A percentile compares a stretch with the other conserved stretches of the same genome.
Evolutionary conservation across 306 rosid species (phyloP).

Genomic region (Citrullus mucosospermus): DNA sequence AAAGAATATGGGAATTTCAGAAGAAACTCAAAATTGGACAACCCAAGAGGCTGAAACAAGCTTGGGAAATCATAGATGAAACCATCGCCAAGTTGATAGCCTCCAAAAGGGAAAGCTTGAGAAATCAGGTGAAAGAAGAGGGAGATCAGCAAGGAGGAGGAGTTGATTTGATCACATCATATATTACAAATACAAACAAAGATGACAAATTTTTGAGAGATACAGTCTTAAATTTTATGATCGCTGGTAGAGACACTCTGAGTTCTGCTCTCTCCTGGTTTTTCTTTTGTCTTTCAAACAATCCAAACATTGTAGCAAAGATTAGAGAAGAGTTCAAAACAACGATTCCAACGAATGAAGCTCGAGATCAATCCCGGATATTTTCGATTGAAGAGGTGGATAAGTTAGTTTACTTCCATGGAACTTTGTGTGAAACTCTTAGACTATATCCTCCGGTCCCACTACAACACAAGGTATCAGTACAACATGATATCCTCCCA

Average conservation of each 20-base stretch:
- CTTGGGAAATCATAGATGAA: no score
- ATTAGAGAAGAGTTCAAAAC: slow-evolving; percentile 15
- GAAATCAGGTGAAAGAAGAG: no score
- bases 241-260: slow-evolving; percentile 13
- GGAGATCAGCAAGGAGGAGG: background rate
- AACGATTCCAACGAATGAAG: background rate
- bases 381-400: slow-evolving; percentile 9
- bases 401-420: slow-evolving; percentile 36
- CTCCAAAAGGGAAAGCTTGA: no score
- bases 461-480: background rate
- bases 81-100: no score
- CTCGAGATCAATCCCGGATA: background rate
- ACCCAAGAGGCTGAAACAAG: no score
- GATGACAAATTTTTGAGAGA: slow-evolving; percentile 14
- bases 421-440: slow-evolving; percentile 31
- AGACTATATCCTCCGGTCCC: slow-evolving; percentile 38
- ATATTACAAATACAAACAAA: background rate
- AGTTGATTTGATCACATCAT: slow-evolving; percentile 12
- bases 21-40: no score
- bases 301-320: slow-evolving; percentile 7
- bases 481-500: slow-evolving; percentile 25
- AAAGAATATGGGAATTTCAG: no score
- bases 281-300: slow-evolving; percentile 12
- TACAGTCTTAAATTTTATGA: background rate
- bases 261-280: slow-evolving; percentile 14